Evolutionary conservation across 345 rosid genomes (phyloP).

Genomic region (Pistacia integerrima): DNA sequence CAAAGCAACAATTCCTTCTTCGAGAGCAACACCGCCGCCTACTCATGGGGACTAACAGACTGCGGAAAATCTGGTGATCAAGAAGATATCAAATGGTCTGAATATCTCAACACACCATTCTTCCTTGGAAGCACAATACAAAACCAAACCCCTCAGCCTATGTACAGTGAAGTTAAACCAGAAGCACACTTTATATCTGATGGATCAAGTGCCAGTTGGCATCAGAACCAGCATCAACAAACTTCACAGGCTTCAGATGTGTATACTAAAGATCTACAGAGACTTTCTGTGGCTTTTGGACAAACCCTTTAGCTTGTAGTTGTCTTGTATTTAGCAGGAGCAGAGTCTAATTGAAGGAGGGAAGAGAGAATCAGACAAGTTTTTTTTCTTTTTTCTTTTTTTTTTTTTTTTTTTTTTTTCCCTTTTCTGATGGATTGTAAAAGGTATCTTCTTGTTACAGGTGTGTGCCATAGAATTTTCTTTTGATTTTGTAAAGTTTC

Average conservation of each 20-base stretch:
- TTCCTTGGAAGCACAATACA: conserved; percentile 35
- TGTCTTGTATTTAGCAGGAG: conserved; percentile 13
- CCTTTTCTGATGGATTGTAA: conserved; percentile 8
- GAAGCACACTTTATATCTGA: conserved; percentile 30
- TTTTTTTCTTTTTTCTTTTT: neutral
- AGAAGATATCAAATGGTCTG: conserved; percentile 57
- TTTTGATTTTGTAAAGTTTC: conserved; percentile 27
- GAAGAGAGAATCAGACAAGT: neutral
- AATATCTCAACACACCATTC: conserved; percentile 45
- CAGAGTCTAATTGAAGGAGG: conserved; percentile 17
- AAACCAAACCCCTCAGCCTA: conserved; percentile 30
- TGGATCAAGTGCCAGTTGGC: conserved; percentile 25
- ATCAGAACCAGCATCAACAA: conserved; percentile 26
- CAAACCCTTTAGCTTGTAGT: conserved; percentile 31
- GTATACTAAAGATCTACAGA: conserved; percentile 37
- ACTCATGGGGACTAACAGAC: conserved; percentile 40
- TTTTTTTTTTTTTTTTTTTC: too few relatives aligned
- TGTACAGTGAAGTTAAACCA: conserved; percentile 38
- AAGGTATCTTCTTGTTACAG: neutral
- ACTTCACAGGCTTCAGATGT: conserved; percentile 36
- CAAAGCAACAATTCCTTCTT: conserved; percentile 42
- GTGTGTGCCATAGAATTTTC: conserved; percentile 21
- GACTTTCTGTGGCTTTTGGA: conserved; percentile 46
- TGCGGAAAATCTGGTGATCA: conserved; percentile 32
- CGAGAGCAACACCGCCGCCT: conserved; percentile 31